A percentile compares a stretch with the other conserved stretches of the same genome.
phyloP scores from a whole-genome alignment of 805 yeast species.

The Candida peoriensis region DNA sequence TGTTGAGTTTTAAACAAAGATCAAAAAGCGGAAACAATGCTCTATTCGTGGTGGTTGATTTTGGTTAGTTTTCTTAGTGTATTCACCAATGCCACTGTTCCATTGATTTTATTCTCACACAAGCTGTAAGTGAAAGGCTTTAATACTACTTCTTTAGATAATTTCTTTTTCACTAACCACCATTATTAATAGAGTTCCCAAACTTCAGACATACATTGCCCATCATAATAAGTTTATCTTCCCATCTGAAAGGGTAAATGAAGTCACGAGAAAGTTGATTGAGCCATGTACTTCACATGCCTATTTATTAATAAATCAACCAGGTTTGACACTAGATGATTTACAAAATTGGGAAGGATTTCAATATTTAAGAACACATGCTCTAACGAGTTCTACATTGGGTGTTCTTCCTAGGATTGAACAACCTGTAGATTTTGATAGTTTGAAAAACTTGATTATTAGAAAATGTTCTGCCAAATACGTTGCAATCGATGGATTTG shows the following conservation, averaged over 20 bases:
- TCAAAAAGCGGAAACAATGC: too few relatives aligned
- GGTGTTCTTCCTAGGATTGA: slow-evolving; percentile 51
- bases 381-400: slow-evolving; percentile 55
- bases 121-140: slow-evolving; percentile 13
- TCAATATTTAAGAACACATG: slow-evolving; percentile 44
- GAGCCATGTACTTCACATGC: slow-evolving; percentile 49
- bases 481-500: slow-evolving; percentile 37
- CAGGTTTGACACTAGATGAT: slow-evolving; percentile 46
- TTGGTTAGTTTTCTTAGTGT: too few relatives aligned
- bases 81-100: slow-evolving; percentile 9
- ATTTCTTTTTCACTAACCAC: too few relatives aligned
- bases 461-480: slow-evolving; percentile 49
- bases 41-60: too few relatives aligned
- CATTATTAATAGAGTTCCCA: slow-evolving; percentile 18
- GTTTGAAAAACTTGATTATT: slow-evolving; percentile 36
- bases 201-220: slow-evolving; percentile 21
- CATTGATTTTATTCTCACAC: slow-evolving; percentile 18
- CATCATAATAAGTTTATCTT: slow-evolving; percentile 18
- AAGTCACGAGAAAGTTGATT: slow-evolving; percentile 27
- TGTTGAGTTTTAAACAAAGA: too few relatives aligned
- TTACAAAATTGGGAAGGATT: slow-evolving; percentile 38
- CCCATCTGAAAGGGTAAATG: slow-evolving; percentile 25
- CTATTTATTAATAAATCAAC: slow-evolving; percentile 49
- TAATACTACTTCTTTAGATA: too few relatives aligned
- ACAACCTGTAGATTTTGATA: slow-evolving; percentile 34